Base-by-base conservation (phyloP, 768 basidiomycete species). In the Suillus variegatus region DNA sequence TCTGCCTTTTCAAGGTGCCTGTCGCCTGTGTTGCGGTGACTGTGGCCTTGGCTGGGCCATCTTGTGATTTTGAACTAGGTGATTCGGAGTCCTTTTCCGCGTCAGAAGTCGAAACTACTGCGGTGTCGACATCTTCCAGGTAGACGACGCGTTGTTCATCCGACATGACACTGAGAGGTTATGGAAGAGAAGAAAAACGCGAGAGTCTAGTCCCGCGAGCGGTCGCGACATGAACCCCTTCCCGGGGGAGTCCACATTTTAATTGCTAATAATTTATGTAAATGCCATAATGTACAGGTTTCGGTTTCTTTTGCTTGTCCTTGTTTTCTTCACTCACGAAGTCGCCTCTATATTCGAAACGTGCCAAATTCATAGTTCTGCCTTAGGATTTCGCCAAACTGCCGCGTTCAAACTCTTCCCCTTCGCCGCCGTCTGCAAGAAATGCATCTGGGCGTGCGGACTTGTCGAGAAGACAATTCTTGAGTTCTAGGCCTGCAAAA, bases 371-470 rank as follows among this genome's bases (percentile, higher is more conserved):
- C 20, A 49, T 60, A 60, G 58, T 61, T 51, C 43, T 43, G 60
- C 41, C 47, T 44, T 12, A 70, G 25, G 41, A 40, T 64, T 74
- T 67, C 51, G 71, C 72, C 86, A 91, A 85, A 73, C 88, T 92
- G 91, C 84, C 89, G 83, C 89, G 89, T 74, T 91, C 91, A 82
- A 82, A 82, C 56, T 91, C 91, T 18, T 92, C 92, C 2, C 91
- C 90, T 0, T 92, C 91, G 35, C 89, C 89, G 10, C 90, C 89
- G 62, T 81, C 82, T 69, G 80, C 84, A 69, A 86, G 78, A 74
- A 83, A 82, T 78, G 76, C 79, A 52, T 72, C 80, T 64, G 83
- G 81, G 73, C 87, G 86, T 66, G 77, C 80, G 66, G 88, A 89
- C 66, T 66, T 75, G 44, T 70, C 70, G 46, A 79, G 80, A 73